Evolutionary conservation across 306 rosid genomes (phyloP).

Genomic region (Spatholobus suberectus): DNA sequence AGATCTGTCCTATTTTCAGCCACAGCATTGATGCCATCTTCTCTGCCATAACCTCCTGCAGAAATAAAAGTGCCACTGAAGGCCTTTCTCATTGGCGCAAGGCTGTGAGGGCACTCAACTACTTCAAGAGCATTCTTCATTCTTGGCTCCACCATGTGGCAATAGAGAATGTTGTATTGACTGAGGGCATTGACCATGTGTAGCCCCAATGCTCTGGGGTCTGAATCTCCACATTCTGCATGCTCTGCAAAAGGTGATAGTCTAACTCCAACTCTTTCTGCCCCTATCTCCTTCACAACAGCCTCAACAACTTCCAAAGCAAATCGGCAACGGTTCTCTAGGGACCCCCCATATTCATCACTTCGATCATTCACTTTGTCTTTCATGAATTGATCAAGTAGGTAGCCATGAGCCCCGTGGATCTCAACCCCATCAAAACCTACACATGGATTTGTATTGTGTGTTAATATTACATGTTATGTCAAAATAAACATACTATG

Average conservation of each 20-base stretch:
- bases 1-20: constrained; percentile 48
- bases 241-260: constrained; percentile 57
- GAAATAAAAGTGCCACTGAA: constrained; percentile 53
- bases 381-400: constrained; percentile 59
- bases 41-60: constrained; percentile 49
- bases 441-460: neutral
- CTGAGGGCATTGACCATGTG: constrained; percentile 48
- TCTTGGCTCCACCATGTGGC: constrained; percentile 69
- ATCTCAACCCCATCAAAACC: constrained; percentile 13
- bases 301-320: constrained; percentile 55
- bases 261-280: constrained; percentile 33
- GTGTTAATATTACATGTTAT: too few species aligned
- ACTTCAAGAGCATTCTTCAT: constrained; percentile 37
- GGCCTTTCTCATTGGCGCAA: constrained; percentile 58
- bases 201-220: constrained; percentile 52
- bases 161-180: constrained; percentile 38
- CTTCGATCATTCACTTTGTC: constrained; percentile 58
- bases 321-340: constrained; percentile 63
- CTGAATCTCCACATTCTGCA: constrained; percentile 51
- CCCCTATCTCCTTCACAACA: neutral
- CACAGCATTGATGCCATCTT: constrained; percentile 26
- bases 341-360: constrained; percentile 64
- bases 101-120: constrained; percentile 29
- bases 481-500: too few species aligned
- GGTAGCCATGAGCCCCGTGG: constrained; percentile 53